A percentile compares a stretch with the other conserved stretches of the same genome.
Conservation (phyloP, 2,329 filamentous ascomycete species). For the Trichocomaceae sp. region DNA sequence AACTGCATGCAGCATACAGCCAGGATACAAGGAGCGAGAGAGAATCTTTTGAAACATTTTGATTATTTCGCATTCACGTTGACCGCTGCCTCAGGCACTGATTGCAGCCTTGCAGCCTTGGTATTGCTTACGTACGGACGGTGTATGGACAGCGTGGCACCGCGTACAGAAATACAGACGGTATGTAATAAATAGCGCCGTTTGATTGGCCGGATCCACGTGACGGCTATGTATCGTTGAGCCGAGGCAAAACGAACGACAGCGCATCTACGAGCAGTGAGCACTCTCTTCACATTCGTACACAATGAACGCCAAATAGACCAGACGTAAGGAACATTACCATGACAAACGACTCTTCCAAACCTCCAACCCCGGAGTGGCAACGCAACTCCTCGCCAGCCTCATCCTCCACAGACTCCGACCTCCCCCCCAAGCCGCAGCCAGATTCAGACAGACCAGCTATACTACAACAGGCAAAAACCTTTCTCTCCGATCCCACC, state of each 20-base stretch:
- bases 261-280: neutral
- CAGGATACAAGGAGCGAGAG: neutral
- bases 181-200: neutral
- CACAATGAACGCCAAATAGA: neutral
- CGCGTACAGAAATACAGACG: neutral
- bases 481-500: conserved; percentile 67
- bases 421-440: neutral
- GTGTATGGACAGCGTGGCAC: neutral
- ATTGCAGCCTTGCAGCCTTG: neutral
- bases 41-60: neutral
- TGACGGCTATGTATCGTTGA: neutral
- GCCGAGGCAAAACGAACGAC: conserved; percentile 6
- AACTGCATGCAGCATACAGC: too few relatives aligned
- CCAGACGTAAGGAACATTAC: neutral
- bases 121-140: neutral
- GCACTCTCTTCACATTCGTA: neutral
- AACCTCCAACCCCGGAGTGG: conserved; percentile 11
- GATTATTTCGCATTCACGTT: neutral
- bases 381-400: conserved; percentile 10
- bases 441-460: conserved; percentile 31
- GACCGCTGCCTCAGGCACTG: neutral
- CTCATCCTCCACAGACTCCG: neutral
- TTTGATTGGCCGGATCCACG: neutral
- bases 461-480: conserved; percentile 60
- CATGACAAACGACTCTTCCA: conserved; percentile 6